These are phyloP conservation scores for Leccinum rimulosum DNA, from an alignment of 768 basidiomycete species.

Conservation along the genomic window DNA sequence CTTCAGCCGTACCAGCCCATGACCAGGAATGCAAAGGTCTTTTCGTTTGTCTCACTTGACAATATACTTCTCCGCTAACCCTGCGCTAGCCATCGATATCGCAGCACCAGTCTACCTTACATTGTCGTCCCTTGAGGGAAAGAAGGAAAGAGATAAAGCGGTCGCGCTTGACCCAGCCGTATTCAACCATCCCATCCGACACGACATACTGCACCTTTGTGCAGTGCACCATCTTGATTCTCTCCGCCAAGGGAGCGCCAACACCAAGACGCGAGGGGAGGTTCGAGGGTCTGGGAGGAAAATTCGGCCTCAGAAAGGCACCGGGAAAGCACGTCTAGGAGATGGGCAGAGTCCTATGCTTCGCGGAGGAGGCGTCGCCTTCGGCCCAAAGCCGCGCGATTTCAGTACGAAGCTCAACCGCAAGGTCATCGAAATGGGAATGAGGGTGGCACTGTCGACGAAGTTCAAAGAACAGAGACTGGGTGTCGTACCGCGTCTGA, in stretches of 20 bases:
- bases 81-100: conserved; percentile 36
- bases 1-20: conserved; percentile 4
- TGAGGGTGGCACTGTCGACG: conserved; percentile 84
- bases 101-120: conserved; percentile 54
- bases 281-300: conserved; percentile 89
- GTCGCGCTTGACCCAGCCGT: conserved; percentile 76
- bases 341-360: conserved; percentile 85
- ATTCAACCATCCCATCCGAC: conserved; percentile 85
- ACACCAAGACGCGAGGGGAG: conserved; percentile 88
- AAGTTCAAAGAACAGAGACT: conserved; percentile 75
- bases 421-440: conserved; percentile 90
- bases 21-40: conserved; percentile 18
- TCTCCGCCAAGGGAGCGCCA: conserved; percentile 88
- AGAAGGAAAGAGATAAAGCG: conserved; percentile 42
- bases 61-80: conserved; percentile 6
- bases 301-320: conserved; percentile 89
- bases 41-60: conserved; percentile 6
- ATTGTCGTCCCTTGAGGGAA: conserved; percentile 54
- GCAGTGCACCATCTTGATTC: conserved; percentile 85
- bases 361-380: conserved; percentile 88
- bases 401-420: conserved; percentile 91
- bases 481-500: conserved; percentile 69
- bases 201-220: conserved; percentile 91
- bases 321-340: conserved; percentile 86
- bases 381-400: conserved; percentile 88